These are phyloP conservation scores for Guadua angustifolia DNA, from an alignment of 176 grass and related monocot species.

Conservation along the genomic window DNA sequence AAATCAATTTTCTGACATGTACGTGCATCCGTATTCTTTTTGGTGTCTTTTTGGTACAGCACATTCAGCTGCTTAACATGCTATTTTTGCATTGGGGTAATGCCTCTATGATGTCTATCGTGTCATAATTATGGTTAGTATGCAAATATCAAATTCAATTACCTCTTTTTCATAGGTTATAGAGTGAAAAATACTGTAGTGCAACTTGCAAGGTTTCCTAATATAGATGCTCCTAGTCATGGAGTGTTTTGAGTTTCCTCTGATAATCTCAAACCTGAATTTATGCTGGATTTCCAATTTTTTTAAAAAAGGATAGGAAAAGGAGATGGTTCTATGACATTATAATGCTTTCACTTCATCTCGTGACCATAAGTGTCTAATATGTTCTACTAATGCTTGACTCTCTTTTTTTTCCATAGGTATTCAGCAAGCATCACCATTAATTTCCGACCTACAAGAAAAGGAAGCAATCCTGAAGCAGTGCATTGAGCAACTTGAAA, in stretches of 20 bases:
- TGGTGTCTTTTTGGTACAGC: conserved; percentile 1
- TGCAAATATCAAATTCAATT: background rate
- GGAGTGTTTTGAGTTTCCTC: background rate
- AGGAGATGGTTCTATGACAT: conserved; percentile 2
- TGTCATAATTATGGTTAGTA: background rate
- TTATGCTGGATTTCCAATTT: conserved; percentile 8
- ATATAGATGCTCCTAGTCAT: background rate
- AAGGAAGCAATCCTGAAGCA: conserved; percentile 67
- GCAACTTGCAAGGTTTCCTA: background rate
- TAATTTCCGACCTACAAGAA: conserved; percentile 69
- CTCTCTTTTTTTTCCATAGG: conserved; percentile 55
- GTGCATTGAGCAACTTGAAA: conserved; percentile 71
- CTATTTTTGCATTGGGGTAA: background rate
- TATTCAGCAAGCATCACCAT: conserved; percentile 62
- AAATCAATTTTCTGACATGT: conserved; percentile 9
- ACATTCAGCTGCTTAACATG: conserved; percentile 7
- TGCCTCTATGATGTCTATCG: background rate
- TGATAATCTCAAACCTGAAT: background rate
- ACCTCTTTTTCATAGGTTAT: background rate
- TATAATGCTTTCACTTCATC: conserved; percentile 10
- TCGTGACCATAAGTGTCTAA: background rate
- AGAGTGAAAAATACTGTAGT: background rate
- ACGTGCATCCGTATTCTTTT: background rate
- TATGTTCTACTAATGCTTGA: conserved; percentile 5
- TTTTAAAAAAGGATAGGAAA: background rate